Base-by-base conservation (phyloP, 306 rosid genomes). In the Pueraria montana region DNA sequence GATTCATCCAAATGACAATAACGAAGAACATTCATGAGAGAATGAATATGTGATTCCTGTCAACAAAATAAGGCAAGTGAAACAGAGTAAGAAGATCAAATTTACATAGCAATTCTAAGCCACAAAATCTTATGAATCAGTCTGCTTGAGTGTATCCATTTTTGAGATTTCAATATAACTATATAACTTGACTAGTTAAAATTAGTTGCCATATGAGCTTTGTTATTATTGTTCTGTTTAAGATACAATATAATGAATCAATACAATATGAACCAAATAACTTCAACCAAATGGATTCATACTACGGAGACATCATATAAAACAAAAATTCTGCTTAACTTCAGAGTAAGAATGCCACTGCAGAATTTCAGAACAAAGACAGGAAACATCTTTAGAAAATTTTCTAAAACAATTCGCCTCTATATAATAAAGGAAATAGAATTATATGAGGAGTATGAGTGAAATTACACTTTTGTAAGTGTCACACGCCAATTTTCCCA, bases 31-130 rank as follows among this genome's bases (percentile, higher is more conserved):
- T 96, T 96, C 98, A 96, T 88, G 11, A 96, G 92, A 61, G 99
- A 94, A 89, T 96, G 99, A 68, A 96, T 92, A 82, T 96, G 99
- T 63, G 99, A 96, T 86, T 96, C 99, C 99, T 96, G 89, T 72
- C 89, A 81, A 73, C 52, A 27, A 82, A 81, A 68, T 66, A 16
- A 43, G 40, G 24, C 26, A 80, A 80, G 42, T 20, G 43, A 43
- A 42, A 52, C 63, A 20, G 27, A 45, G 74, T 75, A 43, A 12
- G 52, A 50, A 46, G 49, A 67, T 81, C 68, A 79, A 56, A 52
- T 48, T 56, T 24, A 46, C 74, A 74, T 67, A 24, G 40, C 13
- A 32, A 7, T 30, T 69, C 4, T 36, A 52, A 72, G 53, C 64
- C 71, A 65, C 40, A 75, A 49, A 2, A 9, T 13, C 18, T 16